phyloP scores from a whole-genome alignment of 768 basidiomycete genomes.

The Postia placenta region DNA sequence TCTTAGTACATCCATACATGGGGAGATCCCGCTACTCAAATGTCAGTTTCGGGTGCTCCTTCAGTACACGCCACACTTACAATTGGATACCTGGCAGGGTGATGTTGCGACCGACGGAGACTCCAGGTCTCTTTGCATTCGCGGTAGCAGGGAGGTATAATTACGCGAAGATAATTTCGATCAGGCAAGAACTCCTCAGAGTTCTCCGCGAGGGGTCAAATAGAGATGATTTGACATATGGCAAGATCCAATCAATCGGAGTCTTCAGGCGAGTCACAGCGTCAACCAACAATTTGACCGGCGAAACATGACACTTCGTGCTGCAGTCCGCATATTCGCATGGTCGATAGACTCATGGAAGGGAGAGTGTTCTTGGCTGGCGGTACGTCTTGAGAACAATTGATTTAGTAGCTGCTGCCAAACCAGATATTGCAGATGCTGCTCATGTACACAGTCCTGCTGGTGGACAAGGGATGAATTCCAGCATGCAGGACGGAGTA shows the following conservation, averaged over 20 bases:
- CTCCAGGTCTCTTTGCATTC: neutral
- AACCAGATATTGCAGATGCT: conserved; percentile 31
- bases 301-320: neutral
- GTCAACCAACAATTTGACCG: neutral
- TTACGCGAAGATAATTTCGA: neutral
- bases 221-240: neutral
- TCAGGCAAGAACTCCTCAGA: neutral
- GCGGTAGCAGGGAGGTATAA: neutral
- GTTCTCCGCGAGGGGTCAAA: neutral
- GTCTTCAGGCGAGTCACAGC: neutral
- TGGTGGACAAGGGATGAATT: conserved; percentile 30
- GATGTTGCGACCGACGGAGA: conserved; percentile 1
- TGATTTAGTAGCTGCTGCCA: neutral
- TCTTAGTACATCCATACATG: conserved; percentile 1
- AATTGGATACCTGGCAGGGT: neutral
- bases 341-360: conserved; percentile 34
- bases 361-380: conserved; percentile 41
- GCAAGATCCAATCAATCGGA: neutral
- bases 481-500: conserved; percentile 23
- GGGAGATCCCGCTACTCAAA: neutral
- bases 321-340: conserved; percentile 40
- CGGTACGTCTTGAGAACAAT: conserved; percentile 25
- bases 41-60: neutral
- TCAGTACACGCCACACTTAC: neutral
- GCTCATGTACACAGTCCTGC: conserved; percentile 41